Base-by-base conservation (phyloP, 345 rosid species). In the Populus tremula region DNA sequence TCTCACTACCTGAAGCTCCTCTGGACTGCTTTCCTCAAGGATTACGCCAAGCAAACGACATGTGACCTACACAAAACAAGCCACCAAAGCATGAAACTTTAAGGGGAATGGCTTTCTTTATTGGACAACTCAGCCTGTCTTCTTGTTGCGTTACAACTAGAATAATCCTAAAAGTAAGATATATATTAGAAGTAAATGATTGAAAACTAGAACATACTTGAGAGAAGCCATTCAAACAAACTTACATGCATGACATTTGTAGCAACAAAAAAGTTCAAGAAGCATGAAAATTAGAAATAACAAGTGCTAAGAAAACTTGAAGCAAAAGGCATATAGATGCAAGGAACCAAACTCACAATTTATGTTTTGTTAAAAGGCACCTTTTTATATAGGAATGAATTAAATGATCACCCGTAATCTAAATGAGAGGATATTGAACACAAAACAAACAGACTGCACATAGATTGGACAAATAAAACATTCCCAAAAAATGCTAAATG, bases 11-110 rank as follows among this genome's bases (percentile, higher is more conserved):
- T 91, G 94, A 70, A 94, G 90, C 83, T 94, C 92, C 86, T 94
- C 98, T 59, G 97, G 94, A 83, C 82, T 89, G 81, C 83, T 88
- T 88, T 94, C 98, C 82, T 94, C 97, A 71, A 93, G 94, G 82
- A 94, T 79, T 65, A 94, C 93, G 80, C 97, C 98, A 71, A 94
- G 85, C 77, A 94, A 88, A 76, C 98, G 94, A 67, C 99, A 96
- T 17, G 99, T 94, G 49, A 96, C 93, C 99, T 95, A 79, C 78
- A 84, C 27, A 80, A 69, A 63, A 75, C 35, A 75, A 71, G 56
- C 54, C 67, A 67, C 59, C 56, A 67, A 64, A 27, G 18, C 71
- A 69, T n/a, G 35, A 71, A 73, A 76, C 16, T 47, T 41, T 59
- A 53, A 27, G 41, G 33, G 72, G 29, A 39, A 56, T 62, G 62